Conservation (phyloP, 768 basidiomycete species). For the Trametes cingulata region DNA sequence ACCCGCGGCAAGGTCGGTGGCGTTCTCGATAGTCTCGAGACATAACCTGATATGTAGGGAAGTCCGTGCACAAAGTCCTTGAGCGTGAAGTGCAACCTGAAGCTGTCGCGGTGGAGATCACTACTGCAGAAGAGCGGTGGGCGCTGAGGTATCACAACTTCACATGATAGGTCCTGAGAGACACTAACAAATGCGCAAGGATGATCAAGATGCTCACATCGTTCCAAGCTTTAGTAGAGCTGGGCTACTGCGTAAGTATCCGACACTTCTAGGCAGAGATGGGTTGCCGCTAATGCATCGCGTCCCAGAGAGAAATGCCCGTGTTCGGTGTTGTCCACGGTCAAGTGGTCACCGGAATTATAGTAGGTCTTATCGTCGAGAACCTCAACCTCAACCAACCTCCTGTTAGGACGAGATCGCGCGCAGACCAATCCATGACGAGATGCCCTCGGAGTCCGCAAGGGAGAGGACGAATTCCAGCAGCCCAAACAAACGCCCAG, state of each 20-base stretch:
- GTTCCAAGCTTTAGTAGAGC: constrained; percentile 50
- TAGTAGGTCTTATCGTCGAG: constrained; percentile 46
- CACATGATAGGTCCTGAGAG: neutral
- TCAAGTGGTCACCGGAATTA: constrained; percentile 69
- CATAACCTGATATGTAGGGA: neutral
- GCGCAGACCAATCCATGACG: constrained; percentile 19
- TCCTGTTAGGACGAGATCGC: constrained; percentile 53
- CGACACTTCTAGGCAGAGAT: neutral
- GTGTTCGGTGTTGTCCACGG: constrained; percentile 75
- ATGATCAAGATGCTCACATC: constrained; percentile 72
- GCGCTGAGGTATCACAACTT: constrained; percentile 55
- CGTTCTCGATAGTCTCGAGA: neutral
- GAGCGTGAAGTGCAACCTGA: constrained; percentile 71
- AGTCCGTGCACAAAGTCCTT: constrained; percentile 77
- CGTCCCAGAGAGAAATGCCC: constrained; percentile 73
- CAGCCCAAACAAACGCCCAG: constrained; percentile 18
- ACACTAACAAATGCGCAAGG: constrained; percentile 38
- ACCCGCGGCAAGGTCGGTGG: constrained; percentile 55
- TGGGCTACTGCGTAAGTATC: constrained; percentile 53
- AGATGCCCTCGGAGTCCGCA: neutral
- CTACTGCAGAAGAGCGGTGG: constrained; percentile 73
- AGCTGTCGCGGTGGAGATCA: constrained; percentile 51
- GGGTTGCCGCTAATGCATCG: constrained; percentile 1
- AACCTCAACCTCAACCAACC: neutral
- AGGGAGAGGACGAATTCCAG: neutral